A percentile compares a stretch with the other conserved stretches of the same genome.
phyloP scores from a whole-genome alignment of 139 green algal species.

The Bryopsis sp. region DNA sequence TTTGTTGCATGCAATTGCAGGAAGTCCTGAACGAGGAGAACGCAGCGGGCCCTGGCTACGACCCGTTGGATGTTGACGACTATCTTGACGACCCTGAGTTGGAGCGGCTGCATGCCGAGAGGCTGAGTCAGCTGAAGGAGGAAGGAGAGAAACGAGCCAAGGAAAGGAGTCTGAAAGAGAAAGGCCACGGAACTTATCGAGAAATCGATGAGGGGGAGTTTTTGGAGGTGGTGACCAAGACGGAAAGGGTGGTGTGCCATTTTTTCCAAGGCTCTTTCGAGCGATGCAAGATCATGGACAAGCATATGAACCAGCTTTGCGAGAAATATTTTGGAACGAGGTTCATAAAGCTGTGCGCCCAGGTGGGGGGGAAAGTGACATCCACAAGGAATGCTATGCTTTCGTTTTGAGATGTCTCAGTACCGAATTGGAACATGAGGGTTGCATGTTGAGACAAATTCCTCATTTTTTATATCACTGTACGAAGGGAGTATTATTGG shows the following conservation, averaged over 20 bases:
- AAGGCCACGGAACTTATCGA: slow-evolving; percentile 69
- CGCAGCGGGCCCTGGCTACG: neutral
- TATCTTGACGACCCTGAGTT: slow-evolving; percentile 15
- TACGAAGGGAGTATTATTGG: too few species aligned
- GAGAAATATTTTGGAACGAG: slow-evolving; percentile 76
- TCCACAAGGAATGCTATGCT: neutral
- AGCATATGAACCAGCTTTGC: slow-evolving; percentile 67
- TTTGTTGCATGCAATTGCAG: too few species aligned
- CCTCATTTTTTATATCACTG: neutral
- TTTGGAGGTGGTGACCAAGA: slow-evolving; percentile 78
- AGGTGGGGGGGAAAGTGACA: slow-evolving; percentile 40
- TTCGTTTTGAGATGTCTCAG: neutral
- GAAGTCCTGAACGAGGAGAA: slow-evolving; percentile 1
- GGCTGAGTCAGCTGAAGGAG: slow-evolving; percentile 58
- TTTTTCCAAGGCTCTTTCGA: slow-evolving; percentile 96
- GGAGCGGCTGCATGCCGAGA: slow-evolving; percentile 44
- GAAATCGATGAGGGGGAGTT: slow-evolving; percentile 85
- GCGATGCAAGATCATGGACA: slow-evolving; percentile 93
- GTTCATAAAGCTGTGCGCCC: slow-evolving; percentile 85
- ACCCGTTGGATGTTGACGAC: neutral
- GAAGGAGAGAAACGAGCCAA: slow-evolving; percentile 66
- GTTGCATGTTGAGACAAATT: neutral
- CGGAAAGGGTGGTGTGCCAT: slow-evolving; percentile 68
- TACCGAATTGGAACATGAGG: neutral
- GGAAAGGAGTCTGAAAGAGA: slow-evolving; percentile 39